Evolutionary conservation across 495 filamentous ascomycete genomes (phyloP).

Genomic region (Pyronema domesticum): DNA sequence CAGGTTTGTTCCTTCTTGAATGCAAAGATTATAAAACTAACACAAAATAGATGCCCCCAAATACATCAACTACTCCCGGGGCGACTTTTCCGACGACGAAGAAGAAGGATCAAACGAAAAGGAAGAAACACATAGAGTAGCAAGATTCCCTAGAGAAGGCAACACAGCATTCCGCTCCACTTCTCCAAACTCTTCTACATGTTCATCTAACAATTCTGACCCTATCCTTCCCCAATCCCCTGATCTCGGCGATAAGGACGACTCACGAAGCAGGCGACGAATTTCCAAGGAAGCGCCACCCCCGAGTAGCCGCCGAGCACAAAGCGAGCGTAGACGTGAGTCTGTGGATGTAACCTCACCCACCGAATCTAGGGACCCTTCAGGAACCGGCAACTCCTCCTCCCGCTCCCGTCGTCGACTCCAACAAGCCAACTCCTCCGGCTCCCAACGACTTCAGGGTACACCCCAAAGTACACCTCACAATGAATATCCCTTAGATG

Average conservation of each 20-base stretch:
- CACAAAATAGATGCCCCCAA: conserved; percentile 56
- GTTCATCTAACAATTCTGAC: conserved; percentile 16
- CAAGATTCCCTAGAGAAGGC: conserved; percentile 85
- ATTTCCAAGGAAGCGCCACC: too few relatives aligned
- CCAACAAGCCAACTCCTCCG: conserved; percentile 14
- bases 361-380: conserved; percentile 10
- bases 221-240: conserved; percentile 4
- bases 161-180: conserved; percentile 89
- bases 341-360: conserved; percentile 1
- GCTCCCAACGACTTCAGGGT: conserved; percentile 15
- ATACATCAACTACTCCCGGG: conserved; percentile 96
- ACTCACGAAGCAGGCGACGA: conserved; percentile 9
- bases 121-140: conserved; percentile 77
- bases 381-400: conserved; percentile 9
- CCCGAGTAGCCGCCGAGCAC: conserved; percentile 8
- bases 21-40: conserved; percentile 6
- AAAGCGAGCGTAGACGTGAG: conserved; percentile 11
- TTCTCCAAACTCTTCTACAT: conserved; percentile 51
- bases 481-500: conserved; percentile 87
- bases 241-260: neutral
- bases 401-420: conserved; percentile 19
- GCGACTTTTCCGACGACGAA: conserved; percentile 56
- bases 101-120: conserved; percentile 68
- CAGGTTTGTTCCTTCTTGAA: conserved; percentile 26
- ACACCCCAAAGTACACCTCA: conserved; percentile 39